Evolutionary conservation across 768 basidiomycete genomes (phyloP).

Genomic region (Russula olivacea): DNA sequence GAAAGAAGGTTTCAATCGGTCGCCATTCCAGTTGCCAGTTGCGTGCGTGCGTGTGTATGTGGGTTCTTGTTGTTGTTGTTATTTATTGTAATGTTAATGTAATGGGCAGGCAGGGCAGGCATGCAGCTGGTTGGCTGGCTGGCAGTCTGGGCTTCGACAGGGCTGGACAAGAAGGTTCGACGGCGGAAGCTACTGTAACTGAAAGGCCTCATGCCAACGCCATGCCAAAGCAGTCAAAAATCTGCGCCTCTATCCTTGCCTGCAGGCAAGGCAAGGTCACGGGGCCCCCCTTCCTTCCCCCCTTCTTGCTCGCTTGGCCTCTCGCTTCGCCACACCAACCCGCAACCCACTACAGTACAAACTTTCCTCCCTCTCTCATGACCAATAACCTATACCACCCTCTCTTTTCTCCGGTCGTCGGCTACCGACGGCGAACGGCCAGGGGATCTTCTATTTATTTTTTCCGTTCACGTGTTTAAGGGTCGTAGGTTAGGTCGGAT

Average conservation of each 20-base stretch:
- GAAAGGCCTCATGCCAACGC: neutral
- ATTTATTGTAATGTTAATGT: neutral
- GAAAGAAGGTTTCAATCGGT: neutral
- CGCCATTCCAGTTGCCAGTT: neutral
- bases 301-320: neutral
- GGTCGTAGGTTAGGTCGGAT: neutral
- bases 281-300: neutral
- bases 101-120: neutral
- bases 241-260: constrained; percentile 3
- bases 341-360: neutral
- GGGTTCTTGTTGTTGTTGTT: neutral
- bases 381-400: too few relatives aligned
- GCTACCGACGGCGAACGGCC: too few relatives aligned
- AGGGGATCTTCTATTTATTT: too few relatives aligned
- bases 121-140: neutral
- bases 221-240: constrained; percentile 13
- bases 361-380: neutral
- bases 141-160: neutral
- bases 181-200: neutral
- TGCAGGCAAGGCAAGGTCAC: constrained; percentile 14
- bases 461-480: neutral
- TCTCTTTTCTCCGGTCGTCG: too few relatives aligned
- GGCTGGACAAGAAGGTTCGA: constrained; percentile 8
- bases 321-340: neutral
- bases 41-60: neutral